Base-by-base conservation (phyloP, 345 rosid species). In the Erucastrum elatum region DNA sequence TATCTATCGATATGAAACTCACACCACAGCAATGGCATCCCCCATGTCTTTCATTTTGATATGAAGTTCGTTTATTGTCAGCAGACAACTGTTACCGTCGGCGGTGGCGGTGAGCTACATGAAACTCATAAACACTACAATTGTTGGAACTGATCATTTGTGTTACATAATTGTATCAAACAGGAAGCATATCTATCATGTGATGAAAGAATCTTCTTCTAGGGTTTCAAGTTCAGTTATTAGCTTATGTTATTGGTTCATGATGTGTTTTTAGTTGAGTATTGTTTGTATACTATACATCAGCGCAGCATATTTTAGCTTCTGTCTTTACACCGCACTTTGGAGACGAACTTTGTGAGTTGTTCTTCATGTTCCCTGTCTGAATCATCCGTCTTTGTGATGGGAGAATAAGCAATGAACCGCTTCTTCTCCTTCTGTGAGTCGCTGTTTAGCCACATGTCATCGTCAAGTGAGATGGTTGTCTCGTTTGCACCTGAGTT, bases 401-500 rank as follows among this genome's bases (percentile, higher is more conserved):
- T 69, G 16, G 90, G 88, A 53, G 70, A 58, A 21, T 87, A 82
- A 27, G 85, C 35, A 67, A 84, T 46, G 65, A 87, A 87, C 8
- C 83, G 68, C 64, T 81, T 87, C 15, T 79, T 85, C 31, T 82
- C 73, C 58, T 77, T 80, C 61, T 76, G 74, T 31, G 85, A 62
- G 12, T 84, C 87, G 66, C 78, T 81, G 17, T 79, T 82, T 56
- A 86, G 88, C 53, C 85, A 86, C 76, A 86, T 72, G 4, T 80
- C 83, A 25, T 68, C 81, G 11, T 75, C 85, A 55, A 79, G 86
- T 66, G 77, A 26, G 10, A 78, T 33, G 66, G 30, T 59, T 46
- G 53, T 26, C 68, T 78, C 73, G 4, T 61, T 30, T 78, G 34
- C 10, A 59, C 82, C 86, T 6, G 70, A 44, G 58, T 77, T 29